Evolutionary conservation across 2,329 filamentous ascomycete species (phyloP).

Genomic region (Arthrobotrys entomopaga): DNA sequence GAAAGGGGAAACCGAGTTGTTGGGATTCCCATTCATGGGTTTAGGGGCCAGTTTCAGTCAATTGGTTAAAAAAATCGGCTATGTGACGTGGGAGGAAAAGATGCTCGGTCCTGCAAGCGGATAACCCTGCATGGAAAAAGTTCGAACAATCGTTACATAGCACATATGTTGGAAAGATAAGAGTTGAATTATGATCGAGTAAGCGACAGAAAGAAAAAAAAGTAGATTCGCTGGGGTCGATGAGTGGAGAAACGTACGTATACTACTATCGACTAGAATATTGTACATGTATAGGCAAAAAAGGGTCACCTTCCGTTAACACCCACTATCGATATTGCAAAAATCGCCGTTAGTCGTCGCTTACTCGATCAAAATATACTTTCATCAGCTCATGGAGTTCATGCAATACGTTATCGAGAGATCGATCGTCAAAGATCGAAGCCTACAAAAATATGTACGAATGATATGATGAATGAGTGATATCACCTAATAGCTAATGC

Average conservation of each 20-base stretch:
- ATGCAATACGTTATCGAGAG: too few species aligned
- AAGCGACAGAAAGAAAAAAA: slow-evolving; percentile 15
- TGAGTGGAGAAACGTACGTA: background rate
- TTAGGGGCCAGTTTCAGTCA: background rate
- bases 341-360: background rate
- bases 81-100: slow-evolving; percentile 16
- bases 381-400: background rate
- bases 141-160: too few species aligned
- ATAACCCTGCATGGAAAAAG: slow-evolving; percentile 29
- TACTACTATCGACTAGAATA: too few species aligned
- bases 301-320: too few species aligned
- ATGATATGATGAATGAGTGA: too few species aligned
- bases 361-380: background rate
- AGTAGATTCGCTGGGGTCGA: too few species aligned
- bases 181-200: slow-evolving; percentile 30
- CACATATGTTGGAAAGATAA: slow-evolving; percentile 30
- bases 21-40: background rate
- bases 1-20: slow-evolving; percentile 7
- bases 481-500: too few species aligned
- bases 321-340: background rate
- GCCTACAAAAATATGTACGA: too few species aligned
- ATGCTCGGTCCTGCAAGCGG: slow-evolving; percentile 14
- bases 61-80: background rate
- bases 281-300: too few species aligned
- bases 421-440: too few species aligned